Conservation (phyloP, 1,284 basidiomycete species). For the Volvariella volvacea region DNA sequence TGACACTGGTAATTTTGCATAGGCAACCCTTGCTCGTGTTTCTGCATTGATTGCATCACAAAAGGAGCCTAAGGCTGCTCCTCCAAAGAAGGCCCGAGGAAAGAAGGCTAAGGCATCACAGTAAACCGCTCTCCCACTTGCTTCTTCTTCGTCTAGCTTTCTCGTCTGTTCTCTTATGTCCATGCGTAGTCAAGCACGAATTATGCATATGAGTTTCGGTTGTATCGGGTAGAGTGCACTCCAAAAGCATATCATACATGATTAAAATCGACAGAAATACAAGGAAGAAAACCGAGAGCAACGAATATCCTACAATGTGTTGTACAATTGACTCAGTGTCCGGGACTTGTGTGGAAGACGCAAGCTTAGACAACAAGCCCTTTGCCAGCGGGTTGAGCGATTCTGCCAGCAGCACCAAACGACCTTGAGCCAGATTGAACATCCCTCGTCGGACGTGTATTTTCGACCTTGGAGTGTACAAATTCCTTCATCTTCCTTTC, state of each 20-base stretch:
- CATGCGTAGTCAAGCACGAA: slow-evolving; percentile 8
- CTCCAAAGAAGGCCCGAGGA: slow-evolving; percentile 70
- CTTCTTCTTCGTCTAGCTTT: slow-evolving; percentile 14
- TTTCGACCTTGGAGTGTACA: slow-evolving; percentile 42
- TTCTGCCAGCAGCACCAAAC: slow-evolving; percentile 42
- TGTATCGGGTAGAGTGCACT: slow-evolving; percentile 1
- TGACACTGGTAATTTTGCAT: slow-evolving; percentile 20
- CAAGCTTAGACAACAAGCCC: slow-evolving; percentile 26
- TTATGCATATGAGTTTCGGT: neutral
- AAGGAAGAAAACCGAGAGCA: neutral
- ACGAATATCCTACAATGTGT: neutral
- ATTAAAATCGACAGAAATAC: neutral
- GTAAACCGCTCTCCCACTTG: slow-evolving; percentile 8
- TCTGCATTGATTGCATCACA: slow-evolving; percentile 69
- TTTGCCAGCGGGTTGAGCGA: slow-evolving; percentile 54
- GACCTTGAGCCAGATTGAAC: slow-evolving; percentile 24
- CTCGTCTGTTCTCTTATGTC: slow-evolving; percentile 12
- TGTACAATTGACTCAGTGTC: too few species aligned
- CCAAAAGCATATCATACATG: neutral
- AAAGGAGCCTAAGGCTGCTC: slow-evolving; percentile 67
- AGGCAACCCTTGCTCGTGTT: slow-evolving; percentile 79
- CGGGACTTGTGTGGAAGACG: too few species aligned
- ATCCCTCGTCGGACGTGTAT: slow-evolving; percentile 46
- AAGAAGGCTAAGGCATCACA: slow-evolving; percentile 46
- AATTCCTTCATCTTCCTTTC: slow-evolving; percentile 45